Base-by-base conservation (phyloP, 179 eudicot species). In the Silene vulgaris region DNA sequence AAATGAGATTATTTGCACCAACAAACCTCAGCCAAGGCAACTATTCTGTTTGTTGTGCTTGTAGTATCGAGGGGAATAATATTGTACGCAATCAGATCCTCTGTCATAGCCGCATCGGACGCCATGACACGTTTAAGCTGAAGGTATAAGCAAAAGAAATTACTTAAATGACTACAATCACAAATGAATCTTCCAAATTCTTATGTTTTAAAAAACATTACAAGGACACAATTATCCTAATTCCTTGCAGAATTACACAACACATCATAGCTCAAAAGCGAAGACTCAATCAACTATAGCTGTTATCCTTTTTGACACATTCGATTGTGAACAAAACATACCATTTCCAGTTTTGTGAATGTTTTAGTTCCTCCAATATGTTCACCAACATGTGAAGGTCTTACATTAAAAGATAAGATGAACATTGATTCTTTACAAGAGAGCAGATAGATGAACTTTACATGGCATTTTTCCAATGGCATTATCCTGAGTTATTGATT, bases 31-130 rank as follows among this genome's bases (percentile, higher is more conserved):
- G 96, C 84, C 69, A 96, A 83, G 76, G 85, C 73, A 69, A 77
- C 85, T 74, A 96, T 90, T 73, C 81, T 88, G 88, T 96, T 96
- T 68, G 96, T 79, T 59, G 84, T 83, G n/a, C 83, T 75, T 57
- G 90, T 84, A 64, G 87, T 83, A 84, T 91, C 99, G 80, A 96
- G 77, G 21, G 99, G 99, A 70, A 96, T 96, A 61, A 96, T 96
- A 75, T 96, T 96, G 77, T 93, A 96, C 73, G 96, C 92, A 87
- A 96, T 85, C 69, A 90, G 78, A 82, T 96, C 99, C 56, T 93
- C 99, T 0, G 91, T 91, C 99, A 96, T 91, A 57, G 97, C 97
- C 52, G 99, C 98, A 85, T 96, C 99, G 8, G 92, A 90, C 81
- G 89, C 89, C 85, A 96, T 93, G 45, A 96, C 89, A 43, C 92